Evolutionary conservation across 257 asterid genomes (phyloP), one percentile per base, ranked within the genome.

Genomic region (Hygrophila difformis): DNA sequence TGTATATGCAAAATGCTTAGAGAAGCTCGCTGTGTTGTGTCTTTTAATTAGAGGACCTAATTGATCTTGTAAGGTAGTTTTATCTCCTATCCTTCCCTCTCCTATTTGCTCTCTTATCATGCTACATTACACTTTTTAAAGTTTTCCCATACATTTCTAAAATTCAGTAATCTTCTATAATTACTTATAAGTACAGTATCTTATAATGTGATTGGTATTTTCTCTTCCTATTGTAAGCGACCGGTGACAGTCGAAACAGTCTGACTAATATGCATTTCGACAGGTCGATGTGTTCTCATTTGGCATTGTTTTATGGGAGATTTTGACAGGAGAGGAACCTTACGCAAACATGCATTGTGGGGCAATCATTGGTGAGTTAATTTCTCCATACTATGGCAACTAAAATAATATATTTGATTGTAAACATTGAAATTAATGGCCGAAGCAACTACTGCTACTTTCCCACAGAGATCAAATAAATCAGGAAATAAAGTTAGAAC

Each of bases 221-320:
- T 24, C 33, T 39, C 36, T 59, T 21, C 39, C 59, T 19, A 18
- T 19, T 44, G 14, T 36, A n/a, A 49, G 46, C 19, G 18, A 18
- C 39, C 42, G 33, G 20, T 44, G 21, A 55, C 49, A 37, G 7
- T 18, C 49, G 33, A 52, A 28, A 39, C 39, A 63, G 37, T 29
- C 56, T n/a, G 39, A 60, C 6, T 18, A 47, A n/a, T n/a, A n/a
- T n/a, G n/a, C n/a, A n/a, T 57, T 62, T 40, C 11, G 38, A 60
- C 74, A 78, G 94, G 91, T 82, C 56, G 94, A 82, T 58, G 94
- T 82, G 40, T 82, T 78, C 61, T 82, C 94, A 51, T 82, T 82
- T 26, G 94, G 86, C 52, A 76, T 82, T 54, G 62, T 65, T 34
- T 39, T 78, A 73, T 82, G 94, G 91, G 94, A 82, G 71, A 78